Percentiles rank a stretch among this genome's conserved stretches.
Evolutionary conservation across 2,329 filamentous ascomycete genomes (phyloP).

Genomic region (Curvularia verruculosa): DNA sequence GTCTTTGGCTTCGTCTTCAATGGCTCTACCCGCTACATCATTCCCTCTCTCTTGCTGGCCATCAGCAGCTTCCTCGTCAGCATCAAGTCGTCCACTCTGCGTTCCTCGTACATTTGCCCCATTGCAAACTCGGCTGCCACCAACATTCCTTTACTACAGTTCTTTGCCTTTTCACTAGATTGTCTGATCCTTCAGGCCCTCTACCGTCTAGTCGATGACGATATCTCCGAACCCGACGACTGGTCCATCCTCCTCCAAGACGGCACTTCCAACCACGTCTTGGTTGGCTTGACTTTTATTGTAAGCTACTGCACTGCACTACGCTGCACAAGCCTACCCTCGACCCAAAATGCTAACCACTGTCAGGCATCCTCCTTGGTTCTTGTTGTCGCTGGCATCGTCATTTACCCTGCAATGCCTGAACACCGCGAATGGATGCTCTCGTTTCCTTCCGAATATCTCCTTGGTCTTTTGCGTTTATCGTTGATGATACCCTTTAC

Average conservation of each 20-base stretch:
- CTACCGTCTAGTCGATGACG: conserved; percentile 39
- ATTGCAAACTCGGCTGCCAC: conserved; percentile 31
- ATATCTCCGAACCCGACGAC: conserved; percentile 30
- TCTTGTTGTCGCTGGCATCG: conserved; percentile 37
- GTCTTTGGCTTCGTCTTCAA: conserved; percentile 36
- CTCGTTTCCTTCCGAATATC: conserved; percentile 39
- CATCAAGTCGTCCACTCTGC: conserved; percentile 36
- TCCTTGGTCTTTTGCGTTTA: conserved; percentile 43
- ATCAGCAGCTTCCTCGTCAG: conserved; percentile 41
- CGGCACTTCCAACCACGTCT: conserved; percentile 34
- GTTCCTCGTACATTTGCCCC: conserved; percentile 44
- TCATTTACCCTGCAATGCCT: conserved; percentile 39
- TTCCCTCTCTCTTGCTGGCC: conserved; percentile 39
- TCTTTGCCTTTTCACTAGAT: conserved; percentile 39
- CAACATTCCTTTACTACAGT: conserved; percentile 39
- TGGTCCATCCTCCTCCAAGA: conserved; percentile 34
- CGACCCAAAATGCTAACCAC: conserved; percentile 20
- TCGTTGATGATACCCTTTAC: conserved; percentile 48
- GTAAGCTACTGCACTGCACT: conserved; percentile 23
- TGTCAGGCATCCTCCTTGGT: conserved; percentile 39
- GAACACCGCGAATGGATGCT: conserved; percentile 47
- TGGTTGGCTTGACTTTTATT: conserved; percentile 40
- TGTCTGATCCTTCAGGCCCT: conserved; percentile 32
- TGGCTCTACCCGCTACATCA: conserved; percentile 40
- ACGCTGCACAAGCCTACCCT: not conserved